These are phyloP conservation scores for Cutaneotrichosporon mucoides DNA, from an alignment of 1,284 basidiomycete genomes.

Conservation along the genomic window DNA sequence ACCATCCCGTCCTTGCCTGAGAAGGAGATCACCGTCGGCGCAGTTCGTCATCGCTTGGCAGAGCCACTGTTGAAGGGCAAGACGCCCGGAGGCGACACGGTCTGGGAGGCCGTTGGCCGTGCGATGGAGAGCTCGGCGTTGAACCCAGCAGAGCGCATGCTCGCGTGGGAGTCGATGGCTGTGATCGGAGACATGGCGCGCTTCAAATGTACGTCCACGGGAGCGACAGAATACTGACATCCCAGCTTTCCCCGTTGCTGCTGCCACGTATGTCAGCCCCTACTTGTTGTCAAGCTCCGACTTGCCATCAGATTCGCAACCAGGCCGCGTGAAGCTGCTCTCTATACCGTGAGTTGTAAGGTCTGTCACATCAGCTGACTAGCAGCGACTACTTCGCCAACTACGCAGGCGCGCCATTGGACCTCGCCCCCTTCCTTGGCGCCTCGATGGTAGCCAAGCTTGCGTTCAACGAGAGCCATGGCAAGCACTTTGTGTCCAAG, in stretches of 20 bases:
- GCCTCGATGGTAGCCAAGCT: slow-evolving; percentile 77
- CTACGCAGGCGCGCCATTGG: slow-evolving; percentile 77
- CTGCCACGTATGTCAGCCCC: slow-evolving; percentile 69
- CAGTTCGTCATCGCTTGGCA: slow-evolving; percentile 82
- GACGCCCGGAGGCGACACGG: slow-evolving; percentile 54
- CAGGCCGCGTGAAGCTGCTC: slow-evolving; percentile 62
- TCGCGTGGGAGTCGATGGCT: slow-evolving; percentile 74
- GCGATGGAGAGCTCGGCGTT: slow-evolving; percentile 36
- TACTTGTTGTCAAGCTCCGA: slow-evolving; percentile 64
- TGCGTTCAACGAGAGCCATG: slow-evolving; percentile 38
- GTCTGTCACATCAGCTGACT: neutral
- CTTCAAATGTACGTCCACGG: slow-evolving; percentile 62
- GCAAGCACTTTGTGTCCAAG: slow-evolving; percentile 46
- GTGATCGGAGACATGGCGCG: slow-evolving; percentile 75
- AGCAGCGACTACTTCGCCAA: slow-evolving; percentile 77
- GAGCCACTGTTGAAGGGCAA: slow-evolving; percentile 68
- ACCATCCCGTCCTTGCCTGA: slow-evolving; percentile 66
- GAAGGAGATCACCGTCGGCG: slow-evolving; percentile 70
- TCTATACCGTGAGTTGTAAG: slow-evolving; percentile 58
- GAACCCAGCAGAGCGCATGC: slow-evolving; percentile 57
- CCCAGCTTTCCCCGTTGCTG: slow-evolving; percentile 54
- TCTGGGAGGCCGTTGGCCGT: slow-evolving; percentile 46
- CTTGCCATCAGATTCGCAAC: slow-evolving; percentile 54
- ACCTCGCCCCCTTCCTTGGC: slow-evolving; percentile 78
- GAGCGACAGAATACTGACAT: neutral